Evolutionary conservation across 495 filamentous ascomycete genomes (phyloP).

Genomic region (Aspergillus taichungensis): DNA sequence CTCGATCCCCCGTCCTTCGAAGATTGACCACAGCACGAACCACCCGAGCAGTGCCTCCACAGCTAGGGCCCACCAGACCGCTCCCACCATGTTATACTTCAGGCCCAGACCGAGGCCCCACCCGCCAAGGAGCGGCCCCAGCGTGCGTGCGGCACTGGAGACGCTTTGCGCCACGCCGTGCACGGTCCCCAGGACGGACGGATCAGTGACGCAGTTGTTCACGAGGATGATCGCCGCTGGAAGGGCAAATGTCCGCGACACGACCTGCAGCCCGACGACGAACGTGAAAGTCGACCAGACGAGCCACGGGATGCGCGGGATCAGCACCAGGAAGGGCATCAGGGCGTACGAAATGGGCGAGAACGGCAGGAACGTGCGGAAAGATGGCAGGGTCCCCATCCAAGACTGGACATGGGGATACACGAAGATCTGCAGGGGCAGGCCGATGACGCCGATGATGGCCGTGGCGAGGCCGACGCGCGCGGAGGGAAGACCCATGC

Average conservation of each 20-base stretch:
- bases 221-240: slow-evolving; percentile 61
- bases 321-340: slow-evolving; percentile 56
- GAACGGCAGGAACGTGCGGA: slow-evolving; percentile 48
- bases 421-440: slow-evolving; percentile 59
- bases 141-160: slow-evolving; percentile 46
- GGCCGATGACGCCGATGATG: slow-evolving; percentile 59
- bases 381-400: slow-evolving; percentile 54
- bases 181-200: slow-evolving; percentile 55
- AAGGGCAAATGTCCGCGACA: slow-evolving; percentile 62
- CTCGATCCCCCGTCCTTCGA: slow-evolving; percentile 44
- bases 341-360: slow-evolving; percentile 60
- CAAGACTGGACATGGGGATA: slow-evolving; percentile 53
- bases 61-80: slow-evolving; percentile 61
- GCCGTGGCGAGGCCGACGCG: slow-evolving; percentile 62
- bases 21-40: slow-evolving; percentile 41
- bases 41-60: slow-evolving; percentile 42
- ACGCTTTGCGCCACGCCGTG: slow-evolving; percentile 63
- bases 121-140: slow-evolving; percentile 60
- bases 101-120: slow-evolving; percentile 56
- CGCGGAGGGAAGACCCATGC: slow-evolving; percentile 58
- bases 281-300: slow-evolving; percentile 52
- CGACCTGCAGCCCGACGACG: slow-evolving; percentile 58
- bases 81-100: slow-evolving; percentile 54
- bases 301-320: slow-evolving; percentile 37
- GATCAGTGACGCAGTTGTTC: slow-evolving; percentile 58